Base-by-base conservation (phyloP, 2,329 filamentous ascomycete species). In the Cadophora sp. region DNA sequence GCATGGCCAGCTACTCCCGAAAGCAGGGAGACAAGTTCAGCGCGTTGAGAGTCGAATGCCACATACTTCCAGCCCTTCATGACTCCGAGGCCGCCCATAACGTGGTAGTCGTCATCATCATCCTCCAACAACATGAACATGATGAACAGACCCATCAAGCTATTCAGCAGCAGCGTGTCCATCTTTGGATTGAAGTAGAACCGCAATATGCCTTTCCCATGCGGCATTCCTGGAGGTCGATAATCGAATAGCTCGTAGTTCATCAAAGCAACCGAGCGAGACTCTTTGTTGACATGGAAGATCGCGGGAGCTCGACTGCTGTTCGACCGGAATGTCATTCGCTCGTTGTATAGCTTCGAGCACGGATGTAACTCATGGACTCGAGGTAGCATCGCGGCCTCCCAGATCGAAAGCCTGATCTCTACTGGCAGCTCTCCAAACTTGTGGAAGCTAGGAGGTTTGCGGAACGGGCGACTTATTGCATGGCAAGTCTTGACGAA, bases 401-500 rank as follows among this genome's bases (percentile, higher is more conserved):
- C 66, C 76, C 76, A 77, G 59, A 77, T 74, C 29, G 72, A 68
- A 2, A 76, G 66, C 16, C 76, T 73, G 27, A 77, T 65, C 65
- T 77, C 76, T 1, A 51, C 31, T 1, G 76, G 76, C 0, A 77
- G 73, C 1, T 69, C 37, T 9, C 40, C n/a, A 65, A 77, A 77
- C 29, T 50, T 67, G 19, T 29, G 53, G 58, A 76, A 75, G n/a
- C n/a, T 56, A 3, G 70, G 65, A 22, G 59, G 46, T 19, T 64
- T 53, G 37, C 51, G 68, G 67, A 73, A 65, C 12, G 68, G 63
- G n/a, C 24, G 66, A 22, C 64, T 58, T 24, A 76, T 37, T 81
- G 76, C 93, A 97, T 78, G 97, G 91, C 0, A 92, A 95, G 37
- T 92, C 90, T 77, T 97, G 93, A 74, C 97, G 53, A 92, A 90